phyloP scores from a whole-genome alignment of 2,329 filamentous ascomycete species.

The Pyrenochaeta sp. region DNA sequence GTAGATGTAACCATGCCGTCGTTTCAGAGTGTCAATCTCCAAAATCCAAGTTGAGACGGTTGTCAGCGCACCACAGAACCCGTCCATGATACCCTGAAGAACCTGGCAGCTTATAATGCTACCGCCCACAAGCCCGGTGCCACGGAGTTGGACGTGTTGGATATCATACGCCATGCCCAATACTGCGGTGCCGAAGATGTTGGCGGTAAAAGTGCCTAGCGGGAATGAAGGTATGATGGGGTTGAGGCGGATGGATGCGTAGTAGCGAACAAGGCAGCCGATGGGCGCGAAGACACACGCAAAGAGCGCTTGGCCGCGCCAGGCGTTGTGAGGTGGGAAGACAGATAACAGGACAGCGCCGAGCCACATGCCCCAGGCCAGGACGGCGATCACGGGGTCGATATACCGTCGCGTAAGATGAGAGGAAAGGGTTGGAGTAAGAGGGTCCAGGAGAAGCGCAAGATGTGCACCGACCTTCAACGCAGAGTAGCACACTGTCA shows the following conservation, averaged over 20 bases:
- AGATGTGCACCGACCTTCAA: constrained; percentile 79
- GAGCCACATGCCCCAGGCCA: constrained; percentile 80
- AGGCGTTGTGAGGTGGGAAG: constrained; percentile 73
- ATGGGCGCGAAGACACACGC: constrained; percentile 83
- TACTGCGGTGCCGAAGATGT: constrained; percentile 78
- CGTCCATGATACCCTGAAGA: constrained; percentile 58
- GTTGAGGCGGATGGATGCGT: constrained; percentile 76
- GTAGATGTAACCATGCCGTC: constrained; percentile 73
- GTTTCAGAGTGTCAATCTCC: constrained; percentile 52
- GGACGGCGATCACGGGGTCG: constrained; percentile 69
- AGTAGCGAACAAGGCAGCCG: constrained; percentile 80
- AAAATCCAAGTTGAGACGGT: constrained; percentile 60
- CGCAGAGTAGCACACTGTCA: constrained; percentile 74
- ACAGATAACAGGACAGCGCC: constrained; percentile 76
- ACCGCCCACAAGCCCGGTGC: constrained; percentile 54
- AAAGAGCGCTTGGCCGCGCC: constrained; percentile 80
- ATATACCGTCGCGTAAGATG: constrained; percentile 65
- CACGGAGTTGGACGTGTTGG: constrained; percentile 67
- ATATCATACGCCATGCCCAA: constrained; percentile 81
- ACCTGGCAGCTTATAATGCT: constrained; percentile 55
- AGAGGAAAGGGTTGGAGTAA: constrained; percentile 69
- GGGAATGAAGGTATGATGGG: constrained; percentile 73
- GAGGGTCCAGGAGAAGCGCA: constrained; percentile 67
- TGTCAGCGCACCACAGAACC: constrained; percentile 59
- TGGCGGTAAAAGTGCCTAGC: constrained; percentile 84